Base-by-base conservation (phyloP, 805 yeast species). In the Candida hungchunana region DNA sequence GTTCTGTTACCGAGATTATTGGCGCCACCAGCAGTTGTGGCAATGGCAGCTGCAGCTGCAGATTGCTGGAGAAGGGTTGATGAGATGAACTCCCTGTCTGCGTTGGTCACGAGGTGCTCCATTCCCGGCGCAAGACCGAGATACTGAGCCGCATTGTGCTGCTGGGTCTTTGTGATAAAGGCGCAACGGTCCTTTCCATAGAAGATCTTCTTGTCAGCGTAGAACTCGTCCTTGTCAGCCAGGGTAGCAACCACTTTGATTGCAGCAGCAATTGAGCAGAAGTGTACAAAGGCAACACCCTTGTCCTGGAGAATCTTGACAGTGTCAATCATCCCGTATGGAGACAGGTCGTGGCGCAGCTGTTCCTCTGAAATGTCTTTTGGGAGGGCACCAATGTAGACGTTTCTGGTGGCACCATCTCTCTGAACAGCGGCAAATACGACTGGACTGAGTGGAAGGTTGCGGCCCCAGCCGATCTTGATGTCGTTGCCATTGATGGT, bases 21-120 rank as follows among this genome's bases (percentile, higher is more conserved):
- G 18, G 90, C 85, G 17, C 97, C 97, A 11, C 96, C 97, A 3
- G 96, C 94, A 35, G 89, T 77, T 0, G 95, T 82, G 1, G 96
- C 96, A 51, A 90, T 89, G 24, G 94, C 90, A n/a, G 96, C 96
- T 6, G 97, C 96, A 1, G 97, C 96, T 25, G 95, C 94, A 12
- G 95, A 79, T 63, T 93, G 97, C 60, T 87, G 95, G 25, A 90
- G 84, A 37, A 89, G 69, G 7, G 90, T 85, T 27, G 78, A 74
- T 1, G 89, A 80, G 29, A 73, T 66, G 41, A 73, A 59, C 33
- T 70, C 76, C 25, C 75, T 56, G 47, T 74, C 78, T 7, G 84
- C 82, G 37, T 78, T 79, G 39, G 86, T 81, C 18, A 82, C 77
- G 38, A 83, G 66, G 53, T 82, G 85, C 53, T 84, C 95, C 72